Base-by-base conservation (phyloP, 768 basidiomycete genomes). In the Leccinum arenicola region DNA sequence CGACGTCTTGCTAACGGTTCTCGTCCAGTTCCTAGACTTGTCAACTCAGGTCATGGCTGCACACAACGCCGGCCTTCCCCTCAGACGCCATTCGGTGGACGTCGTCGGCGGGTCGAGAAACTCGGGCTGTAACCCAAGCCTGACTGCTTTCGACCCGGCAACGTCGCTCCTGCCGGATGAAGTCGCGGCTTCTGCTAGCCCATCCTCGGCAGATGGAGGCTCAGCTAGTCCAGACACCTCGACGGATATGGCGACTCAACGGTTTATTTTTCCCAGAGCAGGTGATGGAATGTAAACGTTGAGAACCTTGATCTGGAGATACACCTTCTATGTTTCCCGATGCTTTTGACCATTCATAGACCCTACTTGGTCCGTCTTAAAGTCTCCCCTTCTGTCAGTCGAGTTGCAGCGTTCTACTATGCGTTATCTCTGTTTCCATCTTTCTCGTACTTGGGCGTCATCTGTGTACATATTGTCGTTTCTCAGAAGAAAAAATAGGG, bases 51-150 rank as follows among this genome's bases (percentile, higher is more conserved):
- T 74, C 23, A 68, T 70, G 62, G 62, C 57, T 25, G 62, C 65
- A 38, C 69, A 74, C 14, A 57, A 33, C 10, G 57, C 66, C 2
- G 63, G 62, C 5, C 64, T 68, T 40, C 73, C 71, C 8, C 64
- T 68, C 33, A 61, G 73, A n/a, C 71, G 73, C 14, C 72, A 73
- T 56, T 73, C 72, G 0, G 73, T 71, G 0, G 72, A 73, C 52
- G 6, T 66, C 4, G 61, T 57, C 6, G 64, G 62, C 19, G 55
- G 62, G 52, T 60, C 65, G 21, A 52, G 62, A n/a, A 50, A 54
- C 31, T n/a, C 50, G 40, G 60, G 50, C 1, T 65, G 65, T 38
- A 40, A 33, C 23, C 50, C 66, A 1, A 49, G 47, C 15, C 40
- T 68, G 48, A 54, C 55, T 38, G 27, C 61, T 6, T 70, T 68